Evolutionary conservation across 2,329 filamentous ascomycete species (phyloP).

Genomic region (Penicillium sp.): DNA sequence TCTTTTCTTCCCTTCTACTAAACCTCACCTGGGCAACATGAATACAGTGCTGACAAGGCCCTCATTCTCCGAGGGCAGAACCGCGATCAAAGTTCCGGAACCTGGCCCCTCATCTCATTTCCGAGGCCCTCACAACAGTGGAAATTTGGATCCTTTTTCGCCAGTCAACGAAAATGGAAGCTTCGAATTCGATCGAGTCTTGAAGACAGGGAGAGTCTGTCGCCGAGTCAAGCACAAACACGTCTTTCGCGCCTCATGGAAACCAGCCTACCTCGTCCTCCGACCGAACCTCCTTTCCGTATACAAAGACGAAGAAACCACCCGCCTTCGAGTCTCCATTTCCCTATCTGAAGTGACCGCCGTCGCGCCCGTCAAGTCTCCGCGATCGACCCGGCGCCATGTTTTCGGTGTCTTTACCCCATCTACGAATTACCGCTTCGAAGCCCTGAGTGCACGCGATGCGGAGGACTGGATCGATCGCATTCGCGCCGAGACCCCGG

Average conservation of each 20-base stretch:
- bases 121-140: constrained; percentile 36
- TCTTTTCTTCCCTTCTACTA: constrained; percentile 1
- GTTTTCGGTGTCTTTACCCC: constrained; percentile 92
- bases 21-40: constrained; percentile 18
- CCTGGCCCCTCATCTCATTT: constrained; percentile 27
- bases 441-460: constrained; percentile 70
- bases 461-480: constrained; percentile 82
- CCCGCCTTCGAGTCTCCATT: constrained; percentile 84
- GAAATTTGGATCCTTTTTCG: constrained; percentile 66
- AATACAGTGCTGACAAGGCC: constrained; percentile 25
- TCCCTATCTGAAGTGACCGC: constrained; percentile 87
- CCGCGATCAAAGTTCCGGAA: constrained; percentile 32
- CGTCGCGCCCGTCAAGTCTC: constrained; percentile 82
- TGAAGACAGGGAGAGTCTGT: constrained; percentile 82
- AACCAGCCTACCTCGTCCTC: constrained; percentile 82
- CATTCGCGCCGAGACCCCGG: constrained; percentile 75
- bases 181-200: constrained; percentile 91
- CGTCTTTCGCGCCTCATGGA: constrained; percentile 79
- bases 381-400: constrained; percentile 80
- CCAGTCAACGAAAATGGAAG: constrained; percentile 93
- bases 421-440: constrained; percentile 86
- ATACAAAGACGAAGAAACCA: constrained; percentile 89
- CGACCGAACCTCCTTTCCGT: constrained; percentile 87
- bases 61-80: constrained; percentile 25
- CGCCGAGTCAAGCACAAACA: constrained; percentile 94